phyloP scores from a whole-genome alignment of 2,329 filamentous ascomycete genomes.

The Exserohilum rostratum region DNA sequence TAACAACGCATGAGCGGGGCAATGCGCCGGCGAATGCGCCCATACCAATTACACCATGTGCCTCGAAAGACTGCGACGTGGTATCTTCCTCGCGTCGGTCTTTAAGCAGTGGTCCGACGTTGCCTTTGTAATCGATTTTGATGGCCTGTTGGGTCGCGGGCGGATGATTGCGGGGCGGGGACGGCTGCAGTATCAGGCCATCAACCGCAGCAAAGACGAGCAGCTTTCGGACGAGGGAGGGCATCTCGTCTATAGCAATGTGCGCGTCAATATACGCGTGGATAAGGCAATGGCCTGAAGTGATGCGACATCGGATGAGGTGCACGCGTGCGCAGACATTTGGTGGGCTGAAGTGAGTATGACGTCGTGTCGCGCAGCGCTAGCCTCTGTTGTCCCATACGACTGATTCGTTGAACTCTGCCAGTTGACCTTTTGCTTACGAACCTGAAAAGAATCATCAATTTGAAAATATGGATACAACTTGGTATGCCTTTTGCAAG shows the following conservation, averaged over 20 bases:
- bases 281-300: slow-evolving; percentile 1
- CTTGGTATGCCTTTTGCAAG: too few relatives aligned
- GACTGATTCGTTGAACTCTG: neutral
- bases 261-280: slow-evolving; percentile 8
- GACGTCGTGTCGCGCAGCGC: slow-evolving; percentile 2
- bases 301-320: neutral
- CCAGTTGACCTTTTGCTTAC: too few relatives aligned
- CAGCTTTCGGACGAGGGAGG: slow-evolving; percentile 78
- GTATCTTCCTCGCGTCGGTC: slow-evolving; percentile 48
- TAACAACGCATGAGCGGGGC: neutral
- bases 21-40: neutral
- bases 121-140: slow-evolving; percentile 72
- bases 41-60: slow-evolving; percentile 63
- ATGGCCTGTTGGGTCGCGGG: slow-evolving; percentile 62
- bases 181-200: slow-evolving; percentile 79
- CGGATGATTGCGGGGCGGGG: slow-evolving; percentile 63
- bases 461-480: too few relatives aligned
- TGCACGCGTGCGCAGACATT: slow-evolving; percentile 3
- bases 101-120: slow-evolving; percentile 57
- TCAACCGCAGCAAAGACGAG: slow-evolving; percentile 81
- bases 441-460: too few relatives aligned
- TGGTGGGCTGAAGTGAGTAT: slow-evolving; percentile 1
- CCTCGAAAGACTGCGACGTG: slow-evolving; percentile 52
- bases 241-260: slow-evolving; percentile 60
- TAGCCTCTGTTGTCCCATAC: neutral